Conservation (phyloP, 768 basidiomycete species). For the Xerocomus spinulosus region DNA sequence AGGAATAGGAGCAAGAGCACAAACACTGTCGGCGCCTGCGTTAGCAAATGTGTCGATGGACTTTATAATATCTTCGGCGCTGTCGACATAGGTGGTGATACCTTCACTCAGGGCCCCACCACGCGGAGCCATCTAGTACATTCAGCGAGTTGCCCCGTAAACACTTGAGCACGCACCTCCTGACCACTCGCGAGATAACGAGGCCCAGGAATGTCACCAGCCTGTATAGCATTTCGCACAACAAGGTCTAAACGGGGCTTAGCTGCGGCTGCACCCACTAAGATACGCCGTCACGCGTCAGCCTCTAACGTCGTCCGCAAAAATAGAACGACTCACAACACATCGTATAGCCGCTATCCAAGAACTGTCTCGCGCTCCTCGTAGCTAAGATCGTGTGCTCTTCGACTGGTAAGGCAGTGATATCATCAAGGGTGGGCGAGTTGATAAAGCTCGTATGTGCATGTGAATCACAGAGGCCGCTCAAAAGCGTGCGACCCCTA, state of each 20-base stretch:
- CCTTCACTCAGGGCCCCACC: conserved; percentile 29
- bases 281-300: neutral
- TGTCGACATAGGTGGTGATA: conserved; percentile 33
- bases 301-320: neutral
- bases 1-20: neutral
- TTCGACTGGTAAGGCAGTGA: conserved; percentile 27
- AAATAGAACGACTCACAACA: conserved; percentile 20
- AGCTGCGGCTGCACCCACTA: conserved; percentile 35
- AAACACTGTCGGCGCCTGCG: conserved; percentile 19
- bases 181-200: conserved; percentile 34
- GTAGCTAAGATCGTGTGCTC: conserved; percentile 32
- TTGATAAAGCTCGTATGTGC: conserved; percentile 33
- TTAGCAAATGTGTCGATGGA: conserved; percentile 25
- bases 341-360: conserved; percentile 38
- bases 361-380: conserved; percentile 30
- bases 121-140: conserved; percentile 26
- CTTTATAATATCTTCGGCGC: conserved; percentile 25
- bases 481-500: conserved; percentile 33
- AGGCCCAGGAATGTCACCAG: conserved; percentile 33
- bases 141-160: neutral
- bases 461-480: conserved; percentile 35
- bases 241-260: conserved; percentile 31
- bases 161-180: conserved; percentile 22
- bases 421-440: conserved; percentile 28
- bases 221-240: conserved; percentile 32